Conservation (phyloP, 2,329 filamentous ascomycete species). For the Colletotrichum coccodes region DNA sequence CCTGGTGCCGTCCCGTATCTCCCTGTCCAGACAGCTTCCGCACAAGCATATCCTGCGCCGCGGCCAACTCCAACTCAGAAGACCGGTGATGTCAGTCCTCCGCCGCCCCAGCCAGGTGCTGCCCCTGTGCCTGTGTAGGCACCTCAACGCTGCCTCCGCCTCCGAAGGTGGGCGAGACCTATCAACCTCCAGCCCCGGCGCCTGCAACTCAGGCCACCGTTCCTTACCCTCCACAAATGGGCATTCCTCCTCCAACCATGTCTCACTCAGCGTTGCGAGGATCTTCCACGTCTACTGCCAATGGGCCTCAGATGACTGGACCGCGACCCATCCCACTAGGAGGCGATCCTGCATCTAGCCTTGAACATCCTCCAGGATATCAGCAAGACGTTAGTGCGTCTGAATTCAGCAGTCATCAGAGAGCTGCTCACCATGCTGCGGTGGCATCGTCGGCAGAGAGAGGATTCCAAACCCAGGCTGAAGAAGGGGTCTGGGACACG, state of each 20-base stretch:
- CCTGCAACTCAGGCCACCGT: constrained; percentile 43
- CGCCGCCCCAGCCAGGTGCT: constrained; percentile 68
- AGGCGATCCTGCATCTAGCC: constrained; percentile 39
- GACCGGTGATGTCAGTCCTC: constrained; percentile 49
- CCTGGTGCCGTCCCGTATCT: constrained; percentile 58
- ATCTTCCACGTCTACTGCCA: constrained; percentile 54
- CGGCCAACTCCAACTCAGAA: constrained; percentile 56
- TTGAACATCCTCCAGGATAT: constrained; percentile 65
- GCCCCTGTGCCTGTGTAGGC: constrained; percentile 54
- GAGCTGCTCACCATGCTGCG: constrained; percentile 49
- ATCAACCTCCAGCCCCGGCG: constrained; percentile 47
- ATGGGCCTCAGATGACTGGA: constrained; percentile 39
- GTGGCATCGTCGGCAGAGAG: constrained; percentile 42
- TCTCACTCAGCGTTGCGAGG: constrained; percentile 54
- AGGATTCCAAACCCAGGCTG: constrained; percentile 38
- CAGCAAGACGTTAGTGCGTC: constrained; percentile 64
- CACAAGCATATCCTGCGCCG: constrained; percentile 45
- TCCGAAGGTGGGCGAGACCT: constrained; percentile 60
- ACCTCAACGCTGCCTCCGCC: constrained; percentile 56
- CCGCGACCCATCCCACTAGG: constrained; percentile 38
- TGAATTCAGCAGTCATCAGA: constrained; percentile 60
- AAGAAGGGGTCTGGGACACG: constrained; percentile 62
- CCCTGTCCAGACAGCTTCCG: constrained; percentile 53
- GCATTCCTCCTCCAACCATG: constrained; percentile 56
- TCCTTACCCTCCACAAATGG: constrained; percentile 60